Evolutionary conservation across 75 land plant genomes (phyloP).

Genomic region (Cunninghamia lanceolata): DNA sequence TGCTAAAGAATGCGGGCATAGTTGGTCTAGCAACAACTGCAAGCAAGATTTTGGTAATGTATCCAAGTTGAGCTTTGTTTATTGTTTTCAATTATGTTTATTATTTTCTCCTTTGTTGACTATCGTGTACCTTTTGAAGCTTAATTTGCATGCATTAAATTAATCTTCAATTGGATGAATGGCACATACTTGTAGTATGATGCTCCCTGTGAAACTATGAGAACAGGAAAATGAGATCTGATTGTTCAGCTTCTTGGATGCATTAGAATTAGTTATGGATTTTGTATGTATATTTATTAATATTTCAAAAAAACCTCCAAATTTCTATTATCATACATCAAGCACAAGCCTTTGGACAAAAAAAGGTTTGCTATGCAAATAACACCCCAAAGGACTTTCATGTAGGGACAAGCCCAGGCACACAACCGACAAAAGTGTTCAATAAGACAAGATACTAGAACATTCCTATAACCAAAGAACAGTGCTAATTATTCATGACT

Average conservation of each 20-base stretch:
- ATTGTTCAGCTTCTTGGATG: not conserved
- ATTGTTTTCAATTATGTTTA: not conserved
- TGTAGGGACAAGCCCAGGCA: not conserved
- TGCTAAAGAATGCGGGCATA: not conserved
- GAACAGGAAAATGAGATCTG: not conserved
- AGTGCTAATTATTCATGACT: not conserved
- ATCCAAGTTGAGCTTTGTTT: not conserved
- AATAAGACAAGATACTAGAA: not conserved
- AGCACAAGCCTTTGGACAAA: not conserved
- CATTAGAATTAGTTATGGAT: not conserved
- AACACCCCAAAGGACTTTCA: not conserved
- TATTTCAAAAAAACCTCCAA: not conserved
- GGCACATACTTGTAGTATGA: not conserved
- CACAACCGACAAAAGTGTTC: not conserved
- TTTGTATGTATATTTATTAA: not conserved
- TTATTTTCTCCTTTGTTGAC: not conserved
- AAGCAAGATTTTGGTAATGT: constrained; percentile 1
- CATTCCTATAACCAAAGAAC: not conserved
- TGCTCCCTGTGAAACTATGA: not conserved
- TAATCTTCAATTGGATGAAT: not conserved
- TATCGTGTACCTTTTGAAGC: not conserved
- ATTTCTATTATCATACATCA: no score
- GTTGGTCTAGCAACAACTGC: not conserved
- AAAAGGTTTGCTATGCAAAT: not conserved
- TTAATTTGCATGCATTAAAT: not conserved